phyloP scores from a whole-genome alignment of 192 early-diverging fungal genomes.

The Phlyctochytrium planicorne region DNA sequence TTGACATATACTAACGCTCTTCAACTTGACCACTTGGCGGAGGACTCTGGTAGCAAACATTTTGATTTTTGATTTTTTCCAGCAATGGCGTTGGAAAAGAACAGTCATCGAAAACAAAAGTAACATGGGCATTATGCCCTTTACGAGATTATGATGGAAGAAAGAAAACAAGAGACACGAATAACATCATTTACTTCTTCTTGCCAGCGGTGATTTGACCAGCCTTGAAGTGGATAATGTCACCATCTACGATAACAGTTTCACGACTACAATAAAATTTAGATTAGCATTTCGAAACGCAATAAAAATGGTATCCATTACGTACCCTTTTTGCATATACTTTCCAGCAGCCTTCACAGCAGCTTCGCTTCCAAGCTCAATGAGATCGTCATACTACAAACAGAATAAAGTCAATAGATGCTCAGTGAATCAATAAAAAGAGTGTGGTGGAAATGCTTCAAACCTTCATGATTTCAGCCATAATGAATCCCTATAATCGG shows the following conservation, averaged over 20 bases:
- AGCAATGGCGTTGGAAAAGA: too few species aligned
- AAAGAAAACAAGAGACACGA: too few species aligned
- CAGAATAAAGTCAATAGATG: neutral
- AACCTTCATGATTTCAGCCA: slow-evolving; percentile 68
- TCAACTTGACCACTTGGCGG: neutral
- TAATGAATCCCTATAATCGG: slow-evolving; percentile 69
- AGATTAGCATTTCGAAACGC: neutral
- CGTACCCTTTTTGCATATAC: slow-evolving; percentile 74
- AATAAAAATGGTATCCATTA: slow-evolving; percentile 11
- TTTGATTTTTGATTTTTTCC: too few species aligned
- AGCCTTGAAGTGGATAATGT: slow-evolving; percentile 68
- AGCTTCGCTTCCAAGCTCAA: slow-evolving; percentile 77
- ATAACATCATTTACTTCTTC: slow-evolving; percentile 36
- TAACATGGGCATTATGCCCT: too few species aligned
- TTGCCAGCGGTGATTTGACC: slow-evolving; percentile 33
- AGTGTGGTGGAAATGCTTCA: neutral
- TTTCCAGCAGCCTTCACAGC: slow-evolving; percentile 91
- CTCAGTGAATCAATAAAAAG: neutral
- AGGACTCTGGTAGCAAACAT: slow-evolving; percentile 1
- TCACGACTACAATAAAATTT: slow-evolving; percentile 62
- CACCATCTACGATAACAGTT: slow-evolving; percentile 89
- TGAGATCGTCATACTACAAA: slow-evolving; percentile 84
- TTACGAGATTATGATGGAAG: too few species aligned
- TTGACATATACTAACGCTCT: too few species aligned
- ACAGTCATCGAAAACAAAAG: too few species aligned